Conservation (phyloP, 768 basidiomycete genomes). For the Hygrocybe coccinea region DNA sequence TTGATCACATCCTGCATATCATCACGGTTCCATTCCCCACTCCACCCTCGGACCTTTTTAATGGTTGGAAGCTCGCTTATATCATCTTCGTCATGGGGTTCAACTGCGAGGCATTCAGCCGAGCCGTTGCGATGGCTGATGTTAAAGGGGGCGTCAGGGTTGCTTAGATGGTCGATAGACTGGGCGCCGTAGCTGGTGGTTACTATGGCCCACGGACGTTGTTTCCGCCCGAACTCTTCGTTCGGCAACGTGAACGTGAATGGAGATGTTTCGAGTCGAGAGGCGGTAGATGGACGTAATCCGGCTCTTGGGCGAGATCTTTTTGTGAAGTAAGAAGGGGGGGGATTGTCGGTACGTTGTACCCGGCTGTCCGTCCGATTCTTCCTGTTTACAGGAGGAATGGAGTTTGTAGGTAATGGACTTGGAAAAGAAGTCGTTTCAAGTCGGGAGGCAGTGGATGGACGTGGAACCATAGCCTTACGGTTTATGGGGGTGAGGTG, state of each 20-base stretch:
- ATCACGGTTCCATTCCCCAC: conserved; percentile 25
- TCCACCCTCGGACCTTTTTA: conserved; percentile 24
- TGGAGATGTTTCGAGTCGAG: neutral
- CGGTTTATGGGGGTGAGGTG: neutral
- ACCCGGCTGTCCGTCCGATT: no score
- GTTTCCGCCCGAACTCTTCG: neutral
- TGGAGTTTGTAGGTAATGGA: neutral
- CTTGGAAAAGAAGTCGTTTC: neutral
- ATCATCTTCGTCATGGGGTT: neutral
- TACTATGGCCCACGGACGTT: no score
- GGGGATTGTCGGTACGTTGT: no score
- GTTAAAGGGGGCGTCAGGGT: no score
- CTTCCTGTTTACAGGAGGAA: no score
- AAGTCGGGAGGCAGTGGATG: neutral
- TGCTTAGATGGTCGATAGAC: no score
- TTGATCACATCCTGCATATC: conserved; percentile 26
- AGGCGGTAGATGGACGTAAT: neutral
- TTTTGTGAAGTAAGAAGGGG: no score
- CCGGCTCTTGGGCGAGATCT: neutral
- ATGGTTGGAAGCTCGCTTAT: neutral
- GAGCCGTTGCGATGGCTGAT: no score
- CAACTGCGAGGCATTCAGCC: no score
- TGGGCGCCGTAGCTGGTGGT: no score
- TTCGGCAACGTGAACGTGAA: neutral
- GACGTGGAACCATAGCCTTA: neutral